Conservation (phyloP, 805 yeast species). For the Hyphopichia homilentoma region DNA sequence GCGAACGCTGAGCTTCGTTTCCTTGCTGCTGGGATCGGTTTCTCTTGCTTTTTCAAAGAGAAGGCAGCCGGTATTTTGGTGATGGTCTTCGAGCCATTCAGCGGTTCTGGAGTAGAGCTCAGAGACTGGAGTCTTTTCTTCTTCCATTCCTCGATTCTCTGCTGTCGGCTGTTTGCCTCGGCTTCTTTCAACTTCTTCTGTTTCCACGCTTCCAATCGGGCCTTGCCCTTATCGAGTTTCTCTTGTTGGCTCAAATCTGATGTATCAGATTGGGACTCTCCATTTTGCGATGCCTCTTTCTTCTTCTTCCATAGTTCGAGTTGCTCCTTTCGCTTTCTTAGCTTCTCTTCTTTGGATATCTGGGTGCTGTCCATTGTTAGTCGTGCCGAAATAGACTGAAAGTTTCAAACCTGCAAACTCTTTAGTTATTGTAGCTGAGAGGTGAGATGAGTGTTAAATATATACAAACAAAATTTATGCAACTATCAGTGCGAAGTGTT, state of each 20-base stretch:
- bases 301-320: constrained; percentile 60
- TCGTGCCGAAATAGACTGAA: too few species aligned
- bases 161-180: constrained; percentile 24
- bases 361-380: too few species aligned
- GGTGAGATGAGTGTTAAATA: too few species aligned
- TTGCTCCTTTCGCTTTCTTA: constrained; percentile 45
- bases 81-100: not conserved
- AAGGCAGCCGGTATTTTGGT: not conserved
- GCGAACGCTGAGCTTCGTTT: constrained; percentile 15
- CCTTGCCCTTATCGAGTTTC: constrained; percentile 41
- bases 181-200: constrained; percentile 23
- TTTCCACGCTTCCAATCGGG: constrained; percentile 59
- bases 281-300: constrained; percentile 40
- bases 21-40: constrained; percentile 1
- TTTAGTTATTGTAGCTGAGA: too few species aligned
- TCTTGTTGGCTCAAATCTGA: constrained; percentile 23
- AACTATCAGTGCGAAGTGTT: too few species aligned
- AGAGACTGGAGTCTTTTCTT: constrained; percentile 24
- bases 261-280: too few species aligned
- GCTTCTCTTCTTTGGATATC: constrained; percentile 28
- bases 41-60: constrained; percentile 7
- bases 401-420: too few species aligned
- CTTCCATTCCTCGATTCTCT: constrained; percentile 52
- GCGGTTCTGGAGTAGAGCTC: not conserved
- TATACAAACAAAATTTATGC: too few species aligned